Evolutionary conservation across 371 early-diverging fungal species (phyloP).

Genomic region (Actinomortierella ambigua): DNA sequence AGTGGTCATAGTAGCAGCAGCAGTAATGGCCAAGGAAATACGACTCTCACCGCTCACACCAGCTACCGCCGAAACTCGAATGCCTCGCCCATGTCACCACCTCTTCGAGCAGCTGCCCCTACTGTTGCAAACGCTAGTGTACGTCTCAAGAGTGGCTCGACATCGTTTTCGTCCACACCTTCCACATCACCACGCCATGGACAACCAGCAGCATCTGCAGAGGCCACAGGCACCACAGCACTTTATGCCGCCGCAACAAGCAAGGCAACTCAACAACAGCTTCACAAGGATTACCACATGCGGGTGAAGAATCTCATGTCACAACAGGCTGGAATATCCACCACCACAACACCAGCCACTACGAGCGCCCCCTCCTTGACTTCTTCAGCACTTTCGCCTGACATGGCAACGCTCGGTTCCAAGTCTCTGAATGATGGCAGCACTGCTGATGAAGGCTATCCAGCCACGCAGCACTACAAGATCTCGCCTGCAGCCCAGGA

Average conservation of each 20-base stretch:
- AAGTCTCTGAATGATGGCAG: too few species aligned
- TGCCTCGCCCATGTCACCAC: not conserved
- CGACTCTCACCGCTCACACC: too few species aligned
- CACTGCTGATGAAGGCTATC: too few species aligned
- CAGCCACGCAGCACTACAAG: not conserved
- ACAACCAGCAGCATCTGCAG: not conserved
- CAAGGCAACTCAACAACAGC: slow-evolving; percentile 12
- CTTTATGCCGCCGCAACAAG: too few species aligned
- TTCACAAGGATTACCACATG: slow-evolving; percentile 28
- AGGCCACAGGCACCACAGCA: too few species aligned
- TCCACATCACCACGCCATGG: slow-evolving; percentile 28
- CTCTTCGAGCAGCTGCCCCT: slow-evolving; percentile 8
- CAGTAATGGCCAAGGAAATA: too few species aligned
- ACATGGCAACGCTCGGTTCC: too few species aligned
- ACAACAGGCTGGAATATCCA: slow-evolving; percentile 12
- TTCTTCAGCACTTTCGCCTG: too few species aligned
- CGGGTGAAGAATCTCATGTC: slow-evolving; percentile 21
- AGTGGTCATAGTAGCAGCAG: too few species aligned
- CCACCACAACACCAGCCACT: not conserved
- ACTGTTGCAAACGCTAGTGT: not conserved
- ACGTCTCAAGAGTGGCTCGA: slow-evolving; percentile 3
- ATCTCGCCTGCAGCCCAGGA: slow-evolving; percentile 29
- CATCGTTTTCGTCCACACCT: slow-evolving; percentile 28
- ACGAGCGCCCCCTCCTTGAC: too few species aligned
- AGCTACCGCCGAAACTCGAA: too few species aligned